phyloP scores from a whole-genome alignment of 1,139 yeast genomes.

The Blastobotrys proliferans region DNA sequence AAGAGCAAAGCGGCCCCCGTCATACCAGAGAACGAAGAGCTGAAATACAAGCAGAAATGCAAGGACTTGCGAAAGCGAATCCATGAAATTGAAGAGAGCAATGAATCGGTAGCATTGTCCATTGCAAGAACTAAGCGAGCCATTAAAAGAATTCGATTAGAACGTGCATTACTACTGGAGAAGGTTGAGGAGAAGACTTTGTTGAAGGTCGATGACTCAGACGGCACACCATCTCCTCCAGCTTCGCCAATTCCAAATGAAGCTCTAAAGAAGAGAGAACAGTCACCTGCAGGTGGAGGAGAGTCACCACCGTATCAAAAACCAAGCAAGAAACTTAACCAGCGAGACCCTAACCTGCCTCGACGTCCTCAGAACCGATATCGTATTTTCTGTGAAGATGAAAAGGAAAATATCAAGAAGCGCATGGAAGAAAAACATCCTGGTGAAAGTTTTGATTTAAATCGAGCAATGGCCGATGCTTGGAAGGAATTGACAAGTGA shows the following conservation, averaged over 20 bases:
- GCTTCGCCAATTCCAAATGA: constrained; percentile 25
- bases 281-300: constrained; percentile 10
- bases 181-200: constrained; percentile 53
- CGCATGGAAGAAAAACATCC: constrained; percentile 46
- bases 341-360: constrained; percentile 77
- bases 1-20: neutral
- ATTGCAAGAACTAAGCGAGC: constrained; percentile 74
- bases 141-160: constrained; percentile 74
- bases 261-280: constrained; percentile 11
- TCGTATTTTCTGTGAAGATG: constrained; percentile 78
- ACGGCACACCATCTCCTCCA: constrained; percentile 34
- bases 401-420: constrained; percentile 66
- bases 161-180: constrained; percentile 75
- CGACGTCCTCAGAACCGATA: constrained; percentile 90
- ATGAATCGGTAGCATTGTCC: constrained; percentile 73
- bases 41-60: constrained; percentile 54
- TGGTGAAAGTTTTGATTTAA: constrained; percentile 58
- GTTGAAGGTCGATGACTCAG: constrained; percentile 28
- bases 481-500: constrained; percentile 77
- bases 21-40: constrained; percentile 25
- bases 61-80: constrained; percentile 69
- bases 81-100: constrained; percentile 69
- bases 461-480: constrained; percentile 74
- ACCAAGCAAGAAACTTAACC: constrained; percentile 7
- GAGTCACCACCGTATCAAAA: constrained; percentile 9